Percentiles rank a stretch among this genome's conserved stretches.
Conservation (phyloP, 805 yeast genomes). For the Kluyveromyces starmeri region DNA sequence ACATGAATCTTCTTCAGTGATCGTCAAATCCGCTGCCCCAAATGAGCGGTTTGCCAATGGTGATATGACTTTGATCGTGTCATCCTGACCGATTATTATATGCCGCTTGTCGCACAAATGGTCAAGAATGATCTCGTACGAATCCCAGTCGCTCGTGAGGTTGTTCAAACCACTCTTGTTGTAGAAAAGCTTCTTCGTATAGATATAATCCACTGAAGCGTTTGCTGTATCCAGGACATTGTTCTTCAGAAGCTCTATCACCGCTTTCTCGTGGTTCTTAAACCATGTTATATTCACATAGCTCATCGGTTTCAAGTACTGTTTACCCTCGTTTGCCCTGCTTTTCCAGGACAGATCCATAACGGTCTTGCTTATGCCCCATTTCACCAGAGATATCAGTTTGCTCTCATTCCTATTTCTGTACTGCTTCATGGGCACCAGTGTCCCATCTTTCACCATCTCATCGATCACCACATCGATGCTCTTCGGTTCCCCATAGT, state of each 20-base stretch:
- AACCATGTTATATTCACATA: conserved; percentile 13
- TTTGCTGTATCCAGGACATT: conserved; percentile 13
- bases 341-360: conserved; percentile 7
- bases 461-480: conserved; percentile 30
- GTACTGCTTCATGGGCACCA: conserved; percentile 24
- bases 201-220: conserved; percentile 19
- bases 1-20: conserved; percentile 29
- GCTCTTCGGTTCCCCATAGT: conserved; percentile 30
- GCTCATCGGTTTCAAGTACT: conserved; percentile 15
- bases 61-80: conserved; percentile 17
- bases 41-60: conserved; percentile 12
- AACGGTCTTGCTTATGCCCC: conserved; percentile 6
- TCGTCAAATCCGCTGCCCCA: conserved; percentile 8
- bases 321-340: conserved; percentile 10
- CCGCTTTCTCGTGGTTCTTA: conserved; percentile 8
- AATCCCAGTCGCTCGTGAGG: conserved; percentile 8
- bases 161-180: conserved; percentile 8
- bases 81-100: conserved; percentile 9
- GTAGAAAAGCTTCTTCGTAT: conserved; percentile 13
- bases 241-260: conserved; percentile 9
- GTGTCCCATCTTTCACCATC: conserved; percentile 22
- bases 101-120: conserved; percentile 15
- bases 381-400: conserved; percentile 2
- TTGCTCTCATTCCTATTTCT: conserved; percentile 8
- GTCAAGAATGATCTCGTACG: conserved; percentile 13